These are phyloP conservation scores for Stellera chamaejasme DNA, from an alignment of 345 rosid genomes.

Conservation along the genomic window DNA sequence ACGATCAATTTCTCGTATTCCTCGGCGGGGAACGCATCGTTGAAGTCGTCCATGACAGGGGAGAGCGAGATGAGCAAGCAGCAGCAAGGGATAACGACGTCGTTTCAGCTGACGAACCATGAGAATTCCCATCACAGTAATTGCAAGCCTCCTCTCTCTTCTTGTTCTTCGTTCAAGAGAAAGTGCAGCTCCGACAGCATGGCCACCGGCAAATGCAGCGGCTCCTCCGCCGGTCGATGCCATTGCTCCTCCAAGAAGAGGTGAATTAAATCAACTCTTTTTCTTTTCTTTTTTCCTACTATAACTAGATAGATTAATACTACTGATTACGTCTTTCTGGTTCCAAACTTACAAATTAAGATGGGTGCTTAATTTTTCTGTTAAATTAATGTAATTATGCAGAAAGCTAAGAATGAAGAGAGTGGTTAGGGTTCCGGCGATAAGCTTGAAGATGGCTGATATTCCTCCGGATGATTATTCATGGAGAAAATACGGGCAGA, in stretches of 20 bases:
- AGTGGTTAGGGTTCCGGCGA: constrained; percentile 79
- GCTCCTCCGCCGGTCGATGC: constrained; percentile 56
- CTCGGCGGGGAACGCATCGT: constrained; percentile 37
- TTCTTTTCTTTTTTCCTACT: background rate
- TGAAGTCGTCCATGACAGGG: constrained; percentile 45
- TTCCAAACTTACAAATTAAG: too few species aligned
- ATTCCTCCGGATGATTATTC: constrained; percentile 95
- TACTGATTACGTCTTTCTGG: too few species aligned
- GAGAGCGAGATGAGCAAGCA: constrained; percentile 26
- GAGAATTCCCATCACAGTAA: constrained; percentile 26
- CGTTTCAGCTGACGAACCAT: constrained; percentile 53
- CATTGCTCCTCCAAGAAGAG: constrained; percentile 84
- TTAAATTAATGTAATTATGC: too few species aligned
- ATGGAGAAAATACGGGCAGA: constrained; percentile 97
- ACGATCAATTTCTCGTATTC: constrained; percentile 64
- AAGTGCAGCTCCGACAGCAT: constrained; percentile 69
- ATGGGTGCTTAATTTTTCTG: too few species aligned
- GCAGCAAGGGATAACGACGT: constrained; percentile 38
- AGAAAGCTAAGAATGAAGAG: constrained; percentile 69
- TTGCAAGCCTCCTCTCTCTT: constrained; percentile 51
- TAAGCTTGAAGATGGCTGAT: constrained; percentile 83
- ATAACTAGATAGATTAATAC: too few species aligned
- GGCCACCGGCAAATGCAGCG: constrained; percentile 48
- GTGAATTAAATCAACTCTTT: constrained; percentile 19
- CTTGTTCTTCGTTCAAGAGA: constrained; percentile 50